Base-by-base conservation (phyloP, 805 yeast genomes). In the Nakazawaea holstii region DNA sequence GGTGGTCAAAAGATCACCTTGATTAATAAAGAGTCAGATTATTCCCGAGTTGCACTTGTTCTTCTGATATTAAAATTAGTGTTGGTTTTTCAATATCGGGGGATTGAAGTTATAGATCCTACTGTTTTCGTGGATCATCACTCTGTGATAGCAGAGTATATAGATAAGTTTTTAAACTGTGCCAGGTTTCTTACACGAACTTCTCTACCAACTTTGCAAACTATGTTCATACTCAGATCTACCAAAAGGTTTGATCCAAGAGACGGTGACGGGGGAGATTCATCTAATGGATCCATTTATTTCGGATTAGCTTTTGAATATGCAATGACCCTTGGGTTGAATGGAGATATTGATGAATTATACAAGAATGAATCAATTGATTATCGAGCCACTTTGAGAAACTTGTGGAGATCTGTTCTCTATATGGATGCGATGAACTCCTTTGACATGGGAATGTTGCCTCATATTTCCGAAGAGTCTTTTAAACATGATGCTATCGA, bases 261-360 rank as follows among this genome's bases (percentile, higher is more conserved):
- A 9, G 49, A 35, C 42, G 45, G 41, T 9, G 49, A 46, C 35
- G 49, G 49, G 2, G 44, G 45, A 9, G 49, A 41, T 24, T 6
- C 41, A 7, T 28, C 45, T 6, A 41, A 46, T 35, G 44, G 44
- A 2, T 40, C 49, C n/a, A 35, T 30, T 26, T 40, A 20, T 7
- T 35, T 40, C 20, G 45, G 49, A 2, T 11, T 46, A 6, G 31
- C 26, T 11, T 11, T 40, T 8, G 39, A 35, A 13, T 26, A 35
- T 35, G 44, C 45, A 9, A 13, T 27, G 5, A 29, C 44, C 11
- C 11, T 40, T 29, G 49, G 49, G 7, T 29, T 46, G 14, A 13
- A 41, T 20, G 14, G 41, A 17, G 47, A 43, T 38, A 35, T 43
- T 8, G 40, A 43, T 27, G 4, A 11, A 17, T n/a, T 43, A 17